Evolutionary conservation across 495 filamentous ascomycete species (phyloP), one percentile per base, ranked within the genome.

Genomic region (Darksidea phi): DNA sequence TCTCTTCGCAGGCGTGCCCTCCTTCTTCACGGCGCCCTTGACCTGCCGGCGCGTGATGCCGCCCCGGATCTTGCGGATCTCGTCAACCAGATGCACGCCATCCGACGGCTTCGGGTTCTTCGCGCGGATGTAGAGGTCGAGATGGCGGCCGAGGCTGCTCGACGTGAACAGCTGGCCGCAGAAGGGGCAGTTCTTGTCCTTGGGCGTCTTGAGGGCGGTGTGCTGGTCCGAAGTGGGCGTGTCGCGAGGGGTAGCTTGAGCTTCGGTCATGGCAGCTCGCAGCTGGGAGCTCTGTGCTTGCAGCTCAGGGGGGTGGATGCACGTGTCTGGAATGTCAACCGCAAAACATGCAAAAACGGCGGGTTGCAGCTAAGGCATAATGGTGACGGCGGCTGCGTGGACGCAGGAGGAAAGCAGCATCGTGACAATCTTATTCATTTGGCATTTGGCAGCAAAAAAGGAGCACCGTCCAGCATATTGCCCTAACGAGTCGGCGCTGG

Each of bases 141-240:
- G 82, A 76, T 96, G 91, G 37, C 91, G 87, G 23, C 91, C 91
- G n/a, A 96, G 80, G 2, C 90, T 94, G 6, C 91, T 95, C 7
- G 91, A 95, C 1, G 91, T 96, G 66, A 95, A 96, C 1, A 84
- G 73, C 71, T 93, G 88, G 41, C 83, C 74, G 74, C 91, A 96
- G 77, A 88, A 96, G 18, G 87, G 88, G 72, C 91, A 96, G 67
- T 78, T 82, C 63, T 84, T 87, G 77, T 96, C 90, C 73, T 96
- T 96, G 56, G 68, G 78, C 60, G 76, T 74, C 24, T 76, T 69
- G 45, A 74, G 75, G 56, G 77, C 76, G 6, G 59, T 6, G 41
- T 43, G 41, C 15, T n/a, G 48, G 17, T 49, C 42, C 57, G 61
- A 76, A 18, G 74, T 78, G 26, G 70, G 74, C 21, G 71, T 74